Conservation (phyloP, 352 stramenopile species). For the Phytophthora aleatoria region DNA sequence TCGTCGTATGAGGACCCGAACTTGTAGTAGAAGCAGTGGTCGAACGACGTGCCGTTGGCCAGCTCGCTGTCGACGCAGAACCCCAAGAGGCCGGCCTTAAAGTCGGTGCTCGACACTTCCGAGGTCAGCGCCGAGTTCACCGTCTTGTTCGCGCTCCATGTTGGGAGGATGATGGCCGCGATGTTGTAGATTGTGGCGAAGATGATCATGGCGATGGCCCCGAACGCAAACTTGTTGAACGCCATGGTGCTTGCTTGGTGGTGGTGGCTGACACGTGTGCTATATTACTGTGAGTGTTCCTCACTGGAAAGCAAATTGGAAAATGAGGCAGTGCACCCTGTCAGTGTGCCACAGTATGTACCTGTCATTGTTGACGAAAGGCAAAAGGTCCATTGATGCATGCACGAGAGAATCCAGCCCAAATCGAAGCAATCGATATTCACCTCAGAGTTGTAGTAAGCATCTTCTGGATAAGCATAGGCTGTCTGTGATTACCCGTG, state of each 20-base stretch:
- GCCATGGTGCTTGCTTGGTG: conserved; percentile 6
- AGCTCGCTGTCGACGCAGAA: conserved; percentile 58
- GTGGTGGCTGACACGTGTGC: neutral
- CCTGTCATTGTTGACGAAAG: neutral
- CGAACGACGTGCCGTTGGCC: conserved; percentile 41
- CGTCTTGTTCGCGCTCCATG: conserved; percentile 22
- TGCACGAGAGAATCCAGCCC: conserved; percentile 10
- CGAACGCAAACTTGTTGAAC: conserved; percentile 22
- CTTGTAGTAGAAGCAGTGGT: conserved; percentile 78
- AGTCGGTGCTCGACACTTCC: conserved; percentile 14
- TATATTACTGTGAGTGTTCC: neutral
- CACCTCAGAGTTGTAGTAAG: conserved; percentile 14
- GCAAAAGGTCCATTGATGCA: neutral
- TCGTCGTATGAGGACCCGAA: conserved; percentile 49
- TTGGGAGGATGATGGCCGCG: conserved; percentile 20
- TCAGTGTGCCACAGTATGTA: too few species aligned
- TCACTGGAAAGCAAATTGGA: neutral
- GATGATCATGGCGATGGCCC: conserved; percentile 22
- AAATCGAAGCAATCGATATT: conserved; percentile 4
- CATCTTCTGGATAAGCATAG: conserved; percentile 1
- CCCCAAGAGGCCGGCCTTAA: conserved; percentile 22
- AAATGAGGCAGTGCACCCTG: neutral
- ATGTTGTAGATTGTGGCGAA: conserved; percentile 28
- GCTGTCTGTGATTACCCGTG: neutral
- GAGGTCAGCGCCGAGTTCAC: conserved; percentile 15